These are phyloP conservation scores for Spongispora temasekensis DNA, from an alignment of 1,284 basidiomycete species.

Conservation along the genomic window DNA sequence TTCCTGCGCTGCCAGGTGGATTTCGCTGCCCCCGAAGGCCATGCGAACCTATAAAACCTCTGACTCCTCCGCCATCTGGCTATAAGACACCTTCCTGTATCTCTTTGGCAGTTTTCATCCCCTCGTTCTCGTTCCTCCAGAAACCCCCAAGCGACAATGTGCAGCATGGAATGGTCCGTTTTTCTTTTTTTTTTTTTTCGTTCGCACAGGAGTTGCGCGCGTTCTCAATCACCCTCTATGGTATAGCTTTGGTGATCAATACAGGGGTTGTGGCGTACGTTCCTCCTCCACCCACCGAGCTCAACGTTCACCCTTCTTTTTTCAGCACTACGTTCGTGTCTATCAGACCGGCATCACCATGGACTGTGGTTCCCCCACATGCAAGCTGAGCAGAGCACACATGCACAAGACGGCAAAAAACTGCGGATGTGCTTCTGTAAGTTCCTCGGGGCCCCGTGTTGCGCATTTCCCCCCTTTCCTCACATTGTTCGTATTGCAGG, in stretches of 20 bases:
- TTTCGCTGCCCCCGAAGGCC: constrained; percentile 34
- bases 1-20: constrained; percentile 27
- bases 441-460: constrained; percentile 11
- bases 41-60: constrained; percentile 33
- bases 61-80: constrained; percentile 4
- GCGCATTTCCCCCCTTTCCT: background rate
- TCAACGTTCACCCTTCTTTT: background rate
- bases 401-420: constrained; percentile 45
- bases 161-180: constrained; percentile 46
- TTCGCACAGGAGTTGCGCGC: no score
- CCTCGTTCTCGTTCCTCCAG: background rate
- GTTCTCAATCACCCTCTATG: no score
- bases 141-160: constrained; percentile 40
- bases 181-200: background rate
- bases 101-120: no score
- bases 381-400: constrained; percentile 46
- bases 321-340: constrained; percentile 57
- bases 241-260: constrained; percentile 59
- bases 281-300: constrained; percentile 2
- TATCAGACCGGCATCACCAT: constrained; percentile 48
- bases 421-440: constrained; percentile 37
- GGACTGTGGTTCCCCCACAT: constrained; percentile 45
- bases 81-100: no score
- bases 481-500: constrained; percentile 28
- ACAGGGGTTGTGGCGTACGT: constrained; percentile 63